Evolutionary conservation across 306 rosid genomes (phyloP).

Genomic region (Lathyrus oleraceus): DNA sequence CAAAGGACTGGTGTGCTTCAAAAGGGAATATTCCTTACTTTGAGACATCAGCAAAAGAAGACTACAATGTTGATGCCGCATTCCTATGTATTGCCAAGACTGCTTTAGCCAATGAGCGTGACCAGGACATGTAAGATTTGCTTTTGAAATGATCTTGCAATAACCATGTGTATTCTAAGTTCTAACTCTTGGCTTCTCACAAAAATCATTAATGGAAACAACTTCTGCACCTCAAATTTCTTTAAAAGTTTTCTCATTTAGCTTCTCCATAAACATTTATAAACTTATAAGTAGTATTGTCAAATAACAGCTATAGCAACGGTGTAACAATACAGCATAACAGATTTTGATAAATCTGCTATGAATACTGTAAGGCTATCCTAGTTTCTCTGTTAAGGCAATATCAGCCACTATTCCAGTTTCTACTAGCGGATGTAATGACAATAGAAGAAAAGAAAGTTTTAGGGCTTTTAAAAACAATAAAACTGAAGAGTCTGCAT

Average conservation of each 20-base stretch:
- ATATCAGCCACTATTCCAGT: not conserved
- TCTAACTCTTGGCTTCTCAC: too few species aligned
- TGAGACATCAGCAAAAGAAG: constrained; percentile 95
- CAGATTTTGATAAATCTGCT: too few species aligned
- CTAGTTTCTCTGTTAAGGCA: not conserved
- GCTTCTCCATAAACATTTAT: too few species aligned
- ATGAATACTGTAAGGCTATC: not conserved
- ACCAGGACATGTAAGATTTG: constrained; percentile 81
- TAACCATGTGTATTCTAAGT: too few species aligned
- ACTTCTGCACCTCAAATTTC: too few species aligned
- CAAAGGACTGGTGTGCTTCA: constrained; percentile 88
- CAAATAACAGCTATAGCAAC: not conserved
- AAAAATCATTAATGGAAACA: too few species aligned
- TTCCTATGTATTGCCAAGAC: constrained; percentile 81
- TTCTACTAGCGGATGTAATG: not conserved
- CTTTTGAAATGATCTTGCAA: not conserved
- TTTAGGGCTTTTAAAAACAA: too few species aligned
- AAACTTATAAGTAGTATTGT: not conserved
- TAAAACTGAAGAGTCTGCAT: too few species aligned
- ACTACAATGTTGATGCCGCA: constrained; percentile 83
- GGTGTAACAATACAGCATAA: not conserved
- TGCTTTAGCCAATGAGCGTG: constrained; percentile 77
- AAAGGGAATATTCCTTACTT: constrained; percentile 85
- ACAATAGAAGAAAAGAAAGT: too few species aligned
- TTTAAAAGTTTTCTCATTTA: too few species aligned